Evolutionary conservation across 306 rosid genomes (phyloP), one percentile per base, ranked within the genome.

Genomic region (Dalbergia cultrata): DNA sequence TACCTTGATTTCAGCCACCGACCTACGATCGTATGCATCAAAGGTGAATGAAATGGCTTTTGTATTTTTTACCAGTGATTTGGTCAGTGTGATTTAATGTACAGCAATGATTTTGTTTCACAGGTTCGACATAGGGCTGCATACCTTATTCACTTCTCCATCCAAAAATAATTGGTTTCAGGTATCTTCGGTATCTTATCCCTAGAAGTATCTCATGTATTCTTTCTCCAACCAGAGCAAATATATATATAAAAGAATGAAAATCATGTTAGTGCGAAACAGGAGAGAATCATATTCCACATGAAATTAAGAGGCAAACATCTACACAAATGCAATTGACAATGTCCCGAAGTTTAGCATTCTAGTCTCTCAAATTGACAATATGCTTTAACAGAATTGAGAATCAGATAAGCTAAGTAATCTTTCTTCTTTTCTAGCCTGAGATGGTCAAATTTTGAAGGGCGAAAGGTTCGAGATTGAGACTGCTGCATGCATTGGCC

Each of bases 81-180:
- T 71, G 47, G 16, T 76, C 21, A 8, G 5, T 26, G n/a, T 31
- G 34, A 49, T 69, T 80, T 70, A 74, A 72, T 35, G 4, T 74
- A 8, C 33, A n/a, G 17, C 71, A 62, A 4, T 63, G 64, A n/a
- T 33, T 54, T 71, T 59, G 43, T 53, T 10, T 73, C 84, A 57
- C 97, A 95, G 99, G 92, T 93, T 81, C 97, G 99, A 21, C 87
- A 89, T 58, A 88, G 86, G 76, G 99, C 99, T 47, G 84, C 97
- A 49, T 93, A 88, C 82, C 91, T 93, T 67, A 86, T 90, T 62
- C 97, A 93, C 82, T 90, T 92, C 84, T 82, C 85, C 72, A 13
- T 86, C 82, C 37, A 76, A 5, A 81, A 77, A 12, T 85, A 80
- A 21, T 50, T 64, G 19, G 76, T 76, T 68, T 81, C 70, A 83